These are phyloP conservation scores for Globisporangium viniferum DNA, from an alignment of 352 stramenopile genomes.

Conservation along the genomic window DNA sequence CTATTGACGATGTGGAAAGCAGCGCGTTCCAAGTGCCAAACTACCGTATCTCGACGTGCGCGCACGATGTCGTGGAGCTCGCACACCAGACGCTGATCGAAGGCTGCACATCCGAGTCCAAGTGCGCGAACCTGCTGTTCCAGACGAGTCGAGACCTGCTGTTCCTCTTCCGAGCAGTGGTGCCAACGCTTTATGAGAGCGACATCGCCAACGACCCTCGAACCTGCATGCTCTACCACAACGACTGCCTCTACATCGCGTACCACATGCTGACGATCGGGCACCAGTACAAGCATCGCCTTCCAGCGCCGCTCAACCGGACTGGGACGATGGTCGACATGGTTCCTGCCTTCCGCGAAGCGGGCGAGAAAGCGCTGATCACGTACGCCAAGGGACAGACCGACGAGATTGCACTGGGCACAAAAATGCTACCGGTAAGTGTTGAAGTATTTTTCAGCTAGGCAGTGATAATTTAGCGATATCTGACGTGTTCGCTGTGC, in stretches of 20 bases:
- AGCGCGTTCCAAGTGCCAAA: conserved; percentile 63
- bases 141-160: conserved; percentile 77
- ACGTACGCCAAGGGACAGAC: conserved; percentile 37
- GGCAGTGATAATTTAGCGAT: neutral
- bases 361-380: conserved; percentile 51
- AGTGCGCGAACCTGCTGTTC: conserved; percentile 59
- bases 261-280: conserved; percentile 79
- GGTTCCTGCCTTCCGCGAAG: conserved; percentile 61
- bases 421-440: conserved; percentile 46
- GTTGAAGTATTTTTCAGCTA: neutral
- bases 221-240: conserved; percentile 80
- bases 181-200: conserved; percentile 64
- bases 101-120: conserved; percentile 37
- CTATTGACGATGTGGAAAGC: conserved; percentile 35
- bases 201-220: conserved; percentile 63
- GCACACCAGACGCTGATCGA: conserved; percentile 65
- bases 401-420: conserved; percentile 39
- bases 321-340: conserved; percentile 81
- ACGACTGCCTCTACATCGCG: conserved; percentile 80
- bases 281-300: conserved; percentile 64
- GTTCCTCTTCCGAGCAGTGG: conserved; percentile 65
- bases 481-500: neutral
- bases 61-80: conserved; percentile 61
- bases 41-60: conserved; percentile 55
- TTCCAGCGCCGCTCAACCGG: conserved; percentile 49